phyloP scores from a whole-genome alignment of 2,329 filamentous ascomycete genomes.

The Didymella keratinophila region DNA sequence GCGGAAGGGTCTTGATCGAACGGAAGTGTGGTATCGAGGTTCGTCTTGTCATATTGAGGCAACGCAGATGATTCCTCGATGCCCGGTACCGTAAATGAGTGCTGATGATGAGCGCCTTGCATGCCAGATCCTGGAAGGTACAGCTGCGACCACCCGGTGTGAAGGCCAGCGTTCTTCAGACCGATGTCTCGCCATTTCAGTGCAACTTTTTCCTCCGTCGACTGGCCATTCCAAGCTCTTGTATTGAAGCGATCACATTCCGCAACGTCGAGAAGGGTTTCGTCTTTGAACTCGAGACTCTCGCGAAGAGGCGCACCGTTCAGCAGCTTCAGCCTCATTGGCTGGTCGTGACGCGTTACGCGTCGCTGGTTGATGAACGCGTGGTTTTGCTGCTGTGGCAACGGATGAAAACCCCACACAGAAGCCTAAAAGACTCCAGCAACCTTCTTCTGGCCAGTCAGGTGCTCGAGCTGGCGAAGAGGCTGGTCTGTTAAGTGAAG shows the following conservation, averaged over 20 bases:
- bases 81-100: conserved; percentile 31
- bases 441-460: neutral
- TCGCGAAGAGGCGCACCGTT: conserved; percentile 67
- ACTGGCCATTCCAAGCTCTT: neutral
- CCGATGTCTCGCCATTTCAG: conserved; percentile 45
- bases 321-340: conserved; percentile 58
- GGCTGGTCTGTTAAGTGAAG: neutral
- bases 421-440: neutral
- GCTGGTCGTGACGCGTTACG: conserved; percentile 10
- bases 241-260: conserved; percentile 53
- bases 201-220: conserved; percentile 3
- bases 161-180: conserved; percentile 27
- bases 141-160: conserved; percentile 45
- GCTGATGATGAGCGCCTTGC: conserved; percentile 6
- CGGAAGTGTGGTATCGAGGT: conserved; percentile 38
- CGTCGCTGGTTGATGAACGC: conserved; percentile 1
- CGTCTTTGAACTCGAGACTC: conserved; percentile 63
- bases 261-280: conserved; percentile 60
- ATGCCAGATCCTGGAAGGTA: conserved; percentile 30
- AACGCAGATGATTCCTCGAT: conserved; percentile 21
- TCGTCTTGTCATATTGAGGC: conserved; percentile 28
- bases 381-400: neutral
- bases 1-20: conserved; percentile 27
- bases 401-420: neutral
- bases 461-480: neutral